Percentiles rank a stretch among this genome's conserved stretches.
These are phyloP conservation scores for Suhomyces taliae DNA, from an alignment of 1,139 yeast species.

Conservation along the genomic window DNA sequence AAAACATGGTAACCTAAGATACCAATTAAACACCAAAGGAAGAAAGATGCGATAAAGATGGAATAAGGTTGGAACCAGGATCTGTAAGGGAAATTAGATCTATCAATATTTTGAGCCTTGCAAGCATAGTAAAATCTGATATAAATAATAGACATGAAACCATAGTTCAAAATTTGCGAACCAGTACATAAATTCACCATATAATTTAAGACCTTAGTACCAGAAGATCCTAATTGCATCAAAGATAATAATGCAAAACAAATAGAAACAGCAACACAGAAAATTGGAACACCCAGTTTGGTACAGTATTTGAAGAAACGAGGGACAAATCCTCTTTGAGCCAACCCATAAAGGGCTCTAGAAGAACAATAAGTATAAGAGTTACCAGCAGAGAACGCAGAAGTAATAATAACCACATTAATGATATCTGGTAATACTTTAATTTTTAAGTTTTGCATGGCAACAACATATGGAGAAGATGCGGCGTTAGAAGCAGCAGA, in stretches of 20 bases:
- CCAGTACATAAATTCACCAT: slow-evolving; percentile 77
- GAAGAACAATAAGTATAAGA: slow-evolving; percentile 45
- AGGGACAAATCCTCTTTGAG: slow-evolving; percentile 43
- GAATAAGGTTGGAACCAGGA: slow-evolving; percentile 38
- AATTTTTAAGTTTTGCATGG: slow-evolving; percentile 42
- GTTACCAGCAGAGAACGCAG: slow-evolving; percentile 48
- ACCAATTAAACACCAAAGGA: slow-evolving; percentile 37
- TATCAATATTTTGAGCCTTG: slow-evolving; percentile 39
- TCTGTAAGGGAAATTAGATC: slow-evolving; percentile 28
- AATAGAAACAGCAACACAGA: slow-evolving; percentile 30
- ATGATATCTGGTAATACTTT: slow-evolving; percentile 42
- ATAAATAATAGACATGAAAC: slow-evolving; percentile 62
- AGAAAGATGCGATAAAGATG: slow-evolving; percentile 28
- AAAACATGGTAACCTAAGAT: slow-evolving; percentile 43
- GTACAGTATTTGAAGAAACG: slow-evolving; percentile 38
- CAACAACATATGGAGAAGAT: slow-evolving; percentile 46
- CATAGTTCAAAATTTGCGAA: slow-evolving; percentile 73
- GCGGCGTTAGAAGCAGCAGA: slow-evolving; percentile 27
- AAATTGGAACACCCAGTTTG: slow-evolving; percentile 60
- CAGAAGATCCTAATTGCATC: slow-evolving; percentile 59
- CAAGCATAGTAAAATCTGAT: slow-evolving; percentile 60
- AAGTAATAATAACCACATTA: slow-evolving; percentile 35
- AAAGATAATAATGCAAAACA: slow-evolving; percentile 39
- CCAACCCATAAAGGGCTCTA: slow-evolving; percentile 43
- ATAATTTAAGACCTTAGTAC: slow-evolving; percentile 71